phyloP scores from a whole-genome alignment of 108 stramenopile species.

The Nitzschia palea region DNA sequence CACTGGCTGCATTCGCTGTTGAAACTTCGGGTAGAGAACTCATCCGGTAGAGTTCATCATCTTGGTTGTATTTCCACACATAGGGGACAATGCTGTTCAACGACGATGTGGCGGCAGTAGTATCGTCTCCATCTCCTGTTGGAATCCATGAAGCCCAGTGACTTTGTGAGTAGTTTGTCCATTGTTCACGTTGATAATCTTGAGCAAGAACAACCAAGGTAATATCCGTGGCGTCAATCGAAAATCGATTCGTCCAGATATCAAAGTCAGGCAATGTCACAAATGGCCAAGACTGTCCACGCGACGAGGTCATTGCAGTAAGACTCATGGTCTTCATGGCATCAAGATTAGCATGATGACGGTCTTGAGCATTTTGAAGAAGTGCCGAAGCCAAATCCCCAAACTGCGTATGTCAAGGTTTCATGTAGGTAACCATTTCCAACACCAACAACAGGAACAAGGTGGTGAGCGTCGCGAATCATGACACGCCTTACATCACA shows the following conservation, averaged over 20 bases:
- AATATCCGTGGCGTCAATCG: conserved; percentile 1
- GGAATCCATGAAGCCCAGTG: neutral
- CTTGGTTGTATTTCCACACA: neutral
- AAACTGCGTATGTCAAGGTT: neutral
- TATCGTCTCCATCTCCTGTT: neutral
- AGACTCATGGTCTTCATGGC: conserved; percentile 13
- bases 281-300: conserved; percentile 5
- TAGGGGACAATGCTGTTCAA: neutral
- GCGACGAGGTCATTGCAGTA: neutral
- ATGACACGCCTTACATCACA: neutral
- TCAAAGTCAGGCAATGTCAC: conserved; percentile 5
- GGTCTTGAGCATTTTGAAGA: conserved; percentile 2
- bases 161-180: neutral
- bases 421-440: neutral
- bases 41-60: neutral
- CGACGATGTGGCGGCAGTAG: too few species aligned
- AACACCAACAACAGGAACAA: neutral
- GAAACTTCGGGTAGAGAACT: neutral
- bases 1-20: neutral
- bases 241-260: conserved; percentile 5
- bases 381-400: neutral
- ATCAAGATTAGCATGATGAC: conserved; percentile 1
- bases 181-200: neutral
- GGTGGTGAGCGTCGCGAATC: neutral
- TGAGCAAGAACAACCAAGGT: conserved; percentile 4